Evolutionary conservation across 1,139 yeast species (phyloP), one percentile per base, ranked within the genome.

Genomic region (Yamadazyma aaseri): DNA sequence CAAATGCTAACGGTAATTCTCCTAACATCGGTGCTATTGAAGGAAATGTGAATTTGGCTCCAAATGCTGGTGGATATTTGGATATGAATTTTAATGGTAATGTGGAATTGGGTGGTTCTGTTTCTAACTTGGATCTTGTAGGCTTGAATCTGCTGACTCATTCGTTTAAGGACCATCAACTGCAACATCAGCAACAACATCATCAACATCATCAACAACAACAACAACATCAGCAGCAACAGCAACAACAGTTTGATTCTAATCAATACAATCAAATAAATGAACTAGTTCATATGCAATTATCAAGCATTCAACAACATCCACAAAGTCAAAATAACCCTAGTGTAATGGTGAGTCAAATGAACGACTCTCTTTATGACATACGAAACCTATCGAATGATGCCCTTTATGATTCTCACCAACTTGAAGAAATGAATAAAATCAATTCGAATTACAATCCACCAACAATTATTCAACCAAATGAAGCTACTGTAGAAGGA

Each of bases 61-160:
- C 35, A 4, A 23, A 26, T 15, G 33, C 38, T 4, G n/a, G n/a
- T n/a, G 36, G 35, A 10, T 49, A 43, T 29, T 38, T 46, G 7
- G 51, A 47, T 31, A 27, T 36, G 6, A 38, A 41, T 32, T 63
- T 65, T 38, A 65, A 62, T 38, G 50, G 54, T 14, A 73, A 65
- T 37, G 66, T 68, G 16, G 63, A 55, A 1, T 51, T 69, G 27
- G 75, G 75, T 2, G 71, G 63, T 21, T 65, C 72, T 5, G 56
- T 69, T 2, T 63, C 70, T 21, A 55, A 58, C 31, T 58, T 71
- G 1, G 65, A 68, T 43, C 55, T 69, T 38, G 34, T 38, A 9
- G 32, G 28, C 18, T 26, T 45, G 33, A 21, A 36, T 35, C 32
- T 34, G 33, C n/a, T 39, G 26, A 16, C 33, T 31, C 32, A 33